A percentile compares a stretch with the other conserved stretches of the same genome.
phyloP scores from a whole-genome alignment of 2,329 filamentous ascomycete species.

The Diplocarpon rosae region DNA sequence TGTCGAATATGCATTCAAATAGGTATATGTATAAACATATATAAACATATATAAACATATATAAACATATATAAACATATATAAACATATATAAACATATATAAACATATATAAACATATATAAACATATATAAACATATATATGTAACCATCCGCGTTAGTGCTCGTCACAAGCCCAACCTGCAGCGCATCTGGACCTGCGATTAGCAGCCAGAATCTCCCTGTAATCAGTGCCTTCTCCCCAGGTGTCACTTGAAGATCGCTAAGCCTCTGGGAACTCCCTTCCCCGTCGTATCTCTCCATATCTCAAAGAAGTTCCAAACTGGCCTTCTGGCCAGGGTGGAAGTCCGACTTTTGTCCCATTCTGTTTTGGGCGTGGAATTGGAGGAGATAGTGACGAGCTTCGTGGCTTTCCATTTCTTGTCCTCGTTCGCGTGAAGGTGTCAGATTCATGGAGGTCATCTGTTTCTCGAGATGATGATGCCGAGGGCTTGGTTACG shows the following conservation, averaged over 20 bases:
- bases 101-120: too few relatives aligned
- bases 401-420: slow-evolving; percentile 4
- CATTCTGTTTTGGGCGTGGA: slow-evolving; percentile 1
- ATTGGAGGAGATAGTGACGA: slow-evolving; percentile 1
- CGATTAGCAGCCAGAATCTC: neutral
- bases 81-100: too few relatives aligned
- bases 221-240: neutral
- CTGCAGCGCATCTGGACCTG: slow-evolving; percentile 4
- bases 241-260: neutral
- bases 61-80: too few relatives aligned
- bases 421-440: neutral
- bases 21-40: slow-evolving; percentile 4
- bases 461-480: neutral
- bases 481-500: neutral
- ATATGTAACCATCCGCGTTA: slow-evolving; percentile 2
- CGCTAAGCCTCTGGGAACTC: neutral
- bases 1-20: neutral
- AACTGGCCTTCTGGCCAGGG: slow-evolving; percentile 1
- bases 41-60: too few relatives aligned
- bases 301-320: slow-evolving; percentile 4
- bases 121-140: too few relatives aligned
- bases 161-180: slow-evolving; percentile 3
- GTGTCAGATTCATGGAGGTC: neutral
- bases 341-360: slow-evolving; percentile 4
- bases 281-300: slow-evolving; percentile 3